These are phyloP conservation scores for Miscanthus lutarioriparius DNA, from an alignment of 176 grass and related monocot genomes.

Conservation along the genomic window DNA sequence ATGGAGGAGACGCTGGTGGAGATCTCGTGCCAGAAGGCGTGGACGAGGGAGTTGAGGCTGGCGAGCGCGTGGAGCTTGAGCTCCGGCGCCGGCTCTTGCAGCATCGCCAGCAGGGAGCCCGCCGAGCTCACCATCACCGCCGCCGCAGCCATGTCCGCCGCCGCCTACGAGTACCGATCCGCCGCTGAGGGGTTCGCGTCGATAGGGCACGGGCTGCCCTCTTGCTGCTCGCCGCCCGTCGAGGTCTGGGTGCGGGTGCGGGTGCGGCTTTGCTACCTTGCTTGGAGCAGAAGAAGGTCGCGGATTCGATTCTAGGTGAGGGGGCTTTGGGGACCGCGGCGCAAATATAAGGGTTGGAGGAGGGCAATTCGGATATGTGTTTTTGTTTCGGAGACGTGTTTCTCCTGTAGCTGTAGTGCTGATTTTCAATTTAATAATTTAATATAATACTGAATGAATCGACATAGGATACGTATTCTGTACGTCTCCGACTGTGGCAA, in stretches of 20 bases:
- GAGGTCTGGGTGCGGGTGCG: background rate
- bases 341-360: background rate
- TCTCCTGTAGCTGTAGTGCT: too few species aligned
- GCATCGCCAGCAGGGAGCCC: conserved; percentile 76
- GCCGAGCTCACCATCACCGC: conserved; percentile 72
- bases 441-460: too few species aligned
- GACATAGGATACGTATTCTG: too few species aligned
- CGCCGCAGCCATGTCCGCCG: conserved; percentile 14
- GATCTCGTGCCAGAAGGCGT: conserved; percentile 88
- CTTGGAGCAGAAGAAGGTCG: conserved; percentile 39
- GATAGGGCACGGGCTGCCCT: background rate
- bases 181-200: background rate
- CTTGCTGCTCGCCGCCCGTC: background rate
- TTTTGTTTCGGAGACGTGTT: too few species aligned
- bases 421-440: too few species aligned
- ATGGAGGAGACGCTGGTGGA: conserved; percentile 75
- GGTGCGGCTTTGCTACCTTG: background rate
- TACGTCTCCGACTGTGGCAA: too few species aligned
- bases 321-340: background rate
- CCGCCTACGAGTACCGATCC: background rate
- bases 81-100: conserved; percentile 66
- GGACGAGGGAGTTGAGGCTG: conserved; percentile 77
- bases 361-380: background rate
- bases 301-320: background rate
- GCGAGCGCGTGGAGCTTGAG: conserved; percentile 75